Evolutionary conservation across 2,329 filamentous ascomycete species (phyloP).

Genomic region (Fusarium circinatum): DNA sequence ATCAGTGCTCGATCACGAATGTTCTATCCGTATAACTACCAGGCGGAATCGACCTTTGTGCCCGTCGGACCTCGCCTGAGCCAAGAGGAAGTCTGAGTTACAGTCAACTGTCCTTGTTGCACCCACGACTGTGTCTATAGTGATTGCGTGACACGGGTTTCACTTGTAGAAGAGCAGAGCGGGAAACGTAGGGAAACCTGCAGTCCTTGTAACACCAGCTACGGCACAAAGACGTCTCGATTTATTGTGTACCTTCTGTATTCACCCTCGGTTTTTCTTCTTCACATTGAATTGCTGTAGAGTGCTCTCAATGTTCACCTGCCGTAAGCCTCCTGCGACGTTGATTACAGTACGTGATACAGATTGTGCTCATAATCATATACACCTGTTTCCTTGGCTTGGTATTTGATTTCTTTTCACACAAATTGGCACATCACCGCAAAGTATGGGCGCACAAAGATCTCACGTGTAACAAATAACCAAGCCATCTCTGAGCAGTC

Average conservation of each 20-base stretch:
- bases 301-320: neutral
- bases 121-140: neutral
- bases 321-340: neutral
- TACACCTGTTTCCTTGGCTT: neutral
- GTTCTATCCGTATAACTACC: neutral
- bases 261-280: neutral
- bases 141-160: constrained; percentile 23
- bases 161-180: constrained; percentile 3
- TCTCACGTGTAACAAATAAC: neutral
- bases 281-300: neutral
- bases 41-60: neutral
- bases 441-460: neutral
- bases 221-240: neutral
- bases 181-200: constrained; percentile 10
- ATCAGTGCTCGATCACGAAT: neutral
- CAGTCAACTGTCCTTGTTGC: neutral
- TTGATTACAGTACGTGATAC: constrained; percentile 5
- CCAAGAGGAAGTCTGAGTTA: neutral
- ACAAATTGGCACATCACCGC: neutral
- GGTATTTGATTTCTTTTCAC: neutral
- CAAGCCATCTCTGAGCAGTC: neutral
- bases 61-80: neutral
- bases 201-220: neutral
- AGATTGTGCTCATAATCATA: constrained; percentile 4
- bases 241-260: neutral